Evolutionary conservation across 2,329 filamentous ascomycete species (phyloP), one percentile per base, ranked within the genome.

Genomic region (Venturia nashicola): DNA sequence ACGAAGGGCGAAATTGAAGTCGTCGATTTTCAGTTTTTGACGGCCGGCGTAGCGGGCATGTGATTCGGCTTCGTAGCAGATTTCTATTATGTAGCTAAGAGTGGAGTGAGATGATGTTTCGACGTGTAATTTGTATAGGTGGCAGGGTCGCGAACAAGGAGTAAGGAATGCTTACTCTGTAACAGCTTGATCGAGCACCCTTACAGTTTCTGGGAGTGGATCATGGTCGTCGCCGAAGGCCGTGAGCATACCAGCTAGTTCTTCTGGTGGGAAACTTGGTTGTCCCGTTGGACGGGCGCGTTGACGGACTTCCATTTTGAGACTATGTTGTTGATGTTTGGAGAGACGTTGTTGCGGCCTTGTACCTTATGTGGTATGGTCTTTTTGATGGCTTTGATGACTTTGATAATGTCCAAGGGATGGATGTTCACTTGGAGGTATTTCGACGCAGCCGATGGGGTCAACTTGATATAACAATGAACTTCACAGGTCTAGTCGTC

Each of bases 21-120:
- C 94, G 71, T 97, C 93, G 71, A 96, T 90, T 75, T 99, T 99
- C 77, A 99, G 91, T 78, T 99, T 99, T 71, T 96, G 90, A 1
- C 94, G 89, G 0, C 91, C 88, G 2, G 89, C 86, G 75, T 96
- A 90, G 74, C 90, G 86, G 0, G 94, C 94, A 62, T 88, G 87
- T 55, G 90, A 86, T 5, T 91, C 90, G 4, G 94, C 93, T 72
- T 91, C 88, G 78, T 96, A 94, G 76, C 90, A 93, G 63, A 94
- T 87, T 74, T 94, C 91, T 73, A 96, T 91, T 73, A 97, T 90
- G 80, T 96, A 97, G 79, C 70, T 72, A 46, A 39, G 34, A 20
- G 34, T 42, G n/a, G 20, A 32, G 34, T 63, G 23, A 54, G 51
- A 4, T 18, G 32, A 39, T 11, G 18, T 42, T 5, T 51, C 32